Evolutionary conservation across 2,329 filamentous ascomycete species (phyloP).

Genomic region (Botrytis paeoniae): DNA sequence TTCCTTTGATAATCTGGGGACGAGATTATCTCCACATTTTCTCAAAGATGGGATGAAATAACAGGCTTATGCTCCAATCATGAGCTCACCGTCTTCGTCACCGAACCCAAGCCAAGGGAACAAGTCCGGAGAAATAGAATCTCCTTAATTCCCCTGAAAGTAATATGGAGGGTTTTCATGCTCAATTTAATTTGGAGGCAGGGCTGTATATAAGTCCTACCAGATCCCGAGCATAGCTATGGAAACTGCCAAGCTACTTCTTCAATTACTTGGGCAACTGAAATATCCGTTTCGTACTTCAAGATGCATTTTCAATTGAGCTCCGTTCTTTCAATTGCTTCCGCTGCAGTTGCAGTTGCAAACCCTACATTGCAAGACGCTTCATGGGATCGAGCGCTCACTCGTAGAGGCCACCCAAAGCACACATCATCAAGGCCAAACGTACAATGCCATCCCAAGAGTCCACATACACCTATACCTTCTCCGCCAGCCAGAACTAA

Average conservation of each 20-base stretch:
- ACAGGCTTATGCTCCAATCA: not conserved
- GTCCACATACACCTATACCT: constrained; percentile 24
- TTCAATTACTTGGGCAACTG: not conserved
- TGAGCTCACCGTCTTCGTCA: constrained; percentile 6
- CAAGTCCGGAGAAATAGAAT: constrained; percentile 12
- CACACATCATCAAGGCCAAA: constrained; percentile 31
- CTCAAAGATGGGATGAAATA: constrained; percentile 8
- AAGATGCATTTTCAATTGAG: constrained; percentile 33
- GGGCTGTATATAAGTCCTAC: constrained; percentile 14
- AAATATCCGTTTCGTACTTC: constrained; percentile 2
- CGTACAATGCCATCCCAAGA: constrained; percentile 29
- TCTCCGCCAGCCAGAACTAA: constrained; percentile 27
- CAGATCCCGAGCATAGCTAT: not conserved
- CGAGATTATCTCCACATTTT: not conserved
- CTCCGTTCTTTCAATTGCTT: constrained; percentile 27
- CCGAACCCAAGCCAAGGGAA: not conserved
- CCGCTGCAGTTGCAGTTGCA: constrained; percentile 28
- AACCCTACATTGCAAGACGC: constrained; percentile 26
- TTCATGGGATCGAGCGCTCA: constrained; percentile 19
- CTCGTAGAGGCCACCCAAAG: constrained; percentile 21
- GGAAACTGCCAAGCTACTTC: not conserved
- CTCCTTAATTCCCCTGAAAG: not conserved
- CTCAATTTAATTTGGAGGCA: not conserved
- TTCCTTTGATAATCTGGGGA: constrained; percentile 9
- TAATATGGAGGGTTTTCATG: not conserved